Conservation (phyloP, 345 rosid species). For the Eucalyptus erythrocorys region DNA sequence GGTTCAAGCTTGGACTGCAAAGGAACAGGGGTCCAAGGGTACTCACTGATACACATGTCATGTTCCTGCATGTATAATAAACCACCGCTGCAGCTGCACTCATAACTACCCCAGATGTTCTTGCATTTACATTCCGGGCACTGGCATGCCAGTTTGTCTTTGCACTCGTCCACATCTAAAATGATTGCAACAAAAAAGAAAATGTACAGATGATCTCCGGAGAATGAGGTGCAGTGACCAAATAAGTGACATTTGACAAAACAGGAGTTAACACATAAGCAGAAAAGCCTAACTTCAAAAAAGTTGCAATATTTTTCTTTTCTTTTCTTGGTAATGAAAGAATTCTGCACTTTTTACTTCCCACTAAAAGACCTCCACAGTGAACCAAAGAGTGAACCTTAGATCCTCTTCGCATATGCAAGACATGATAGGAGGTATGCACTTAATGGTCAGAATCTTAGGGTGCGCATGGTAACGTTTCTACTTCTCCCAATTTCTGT, state of each 20-base stretch:
- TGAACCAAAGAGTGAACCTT: neutral
- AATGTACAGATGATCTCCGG: neutral
- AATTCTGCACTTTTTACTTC: neutral
- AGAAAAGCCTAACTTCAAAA: neutral
- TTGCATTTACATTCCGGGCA: constrained; percentile 70
- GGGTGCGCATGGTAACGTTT: too few relatives aligned
- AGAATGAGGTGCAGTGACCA: neutral
- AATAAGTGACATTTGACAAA: neutral
- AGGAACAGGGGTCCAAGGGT: neutral
- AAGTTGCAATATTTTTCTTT: neutral
- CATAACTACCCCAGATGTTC: constrained; percentile 90
- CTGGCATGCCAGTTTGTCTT: constrained; percentile 70
- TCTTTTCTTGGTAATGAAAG: neutral
- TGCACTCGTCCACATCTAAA: constrained; percentile 80
- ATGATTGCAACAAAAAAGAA: neutral
- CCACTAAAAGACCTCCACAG: neutral
- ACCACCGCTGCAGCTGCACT: constrained; percentile 78
- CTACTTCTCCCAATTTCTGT: too few relatives aligned
- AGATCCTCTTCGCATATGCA: neutral
- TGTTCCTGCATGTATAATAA: constrained; percentile 84
- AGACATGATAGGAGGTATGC: neutral
- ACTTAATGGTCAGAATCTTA: neutral
- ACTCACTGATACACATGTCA: constrained; percentile 77
- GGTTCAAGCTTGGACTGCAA: neutral
- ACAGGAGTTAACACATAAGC: neutral